Evolutionary conservation across 768 basidiomycete genomes (phyloP).

Genomic region (Xerocomellus chrysenteron): DNA sequence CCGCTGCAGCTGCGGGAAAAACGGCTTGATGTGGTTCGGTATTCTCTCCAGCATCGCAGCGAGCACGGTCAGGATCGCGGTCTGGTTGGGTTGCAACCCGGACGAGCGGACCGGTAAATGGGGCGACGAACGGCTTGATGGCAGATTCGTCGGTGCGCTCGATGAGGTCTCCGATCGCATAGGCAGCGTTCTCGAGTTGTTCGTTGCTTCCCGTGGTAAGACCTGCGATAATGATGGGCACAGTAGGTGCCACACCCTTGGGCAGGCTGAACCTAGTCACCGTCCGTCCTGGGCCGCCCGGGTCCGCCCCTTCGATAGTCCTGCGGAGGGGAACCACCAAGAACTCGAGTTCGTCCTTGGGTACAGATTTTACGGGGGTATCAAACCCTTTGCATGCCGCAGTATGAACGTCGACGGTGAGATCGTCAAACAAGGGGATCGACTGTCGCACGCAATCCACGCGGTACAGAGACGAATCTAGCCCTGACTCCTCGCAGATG

Average conservation of each 20-base stretch:
- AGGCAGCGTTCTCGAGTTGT: constrained; percentile 92
- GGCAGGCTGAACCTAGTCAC: constrained; percentile 86
- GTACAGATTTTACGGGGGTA: constrained; percentile 81
- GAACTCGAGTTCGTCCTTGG: constrained; percentile 91
- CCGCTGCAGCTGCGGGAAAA: constrained; percentile 96
- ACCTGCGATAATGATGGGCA: constrained; percentile 88
- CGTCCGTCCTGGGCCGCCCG: constrained; percentile 65
- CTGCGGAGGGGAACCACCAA: constrained; percentile 87
- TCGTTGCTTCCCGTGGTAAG: constrained; percentile 94
- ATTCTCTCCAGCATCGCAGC: constrained; percentile 83
- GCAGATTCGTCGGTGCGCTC: constrained; percentile 80
- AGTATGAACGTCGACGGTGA: constrained; percentile 68
- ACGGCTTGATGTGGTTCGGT: constrained; percentile 89
- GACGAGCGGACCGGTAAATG: constrained; percentile 93
- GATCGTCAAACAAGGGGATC: constrained; percentile 79
- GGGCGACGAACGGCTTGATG: constrained; percentile 94
- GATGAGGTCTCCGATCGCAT: constrained; percentile 94
- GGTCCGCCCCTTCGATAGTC: constrained; percentile 71
- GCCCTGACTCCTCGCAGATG: constrained; percentile 81
- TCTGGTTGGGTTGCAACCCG: constrained; percentile 91
- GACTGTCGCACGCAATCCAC: constrained; percentile 95
- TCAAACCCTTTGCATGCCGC: constrained; percentile 85
- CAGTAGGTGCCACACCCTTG: constrained; percentile 80
- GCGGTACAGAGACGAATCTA: constrained; percentile 83
- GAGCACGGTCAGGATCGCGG: constrained; percentile 84